Evolutionary conservation across 2,329 filamentous ascomycete species (phyloP), one percentile per base, ranked within the genome.

Genomic region (Pseudonectria foliicola): DNA sequence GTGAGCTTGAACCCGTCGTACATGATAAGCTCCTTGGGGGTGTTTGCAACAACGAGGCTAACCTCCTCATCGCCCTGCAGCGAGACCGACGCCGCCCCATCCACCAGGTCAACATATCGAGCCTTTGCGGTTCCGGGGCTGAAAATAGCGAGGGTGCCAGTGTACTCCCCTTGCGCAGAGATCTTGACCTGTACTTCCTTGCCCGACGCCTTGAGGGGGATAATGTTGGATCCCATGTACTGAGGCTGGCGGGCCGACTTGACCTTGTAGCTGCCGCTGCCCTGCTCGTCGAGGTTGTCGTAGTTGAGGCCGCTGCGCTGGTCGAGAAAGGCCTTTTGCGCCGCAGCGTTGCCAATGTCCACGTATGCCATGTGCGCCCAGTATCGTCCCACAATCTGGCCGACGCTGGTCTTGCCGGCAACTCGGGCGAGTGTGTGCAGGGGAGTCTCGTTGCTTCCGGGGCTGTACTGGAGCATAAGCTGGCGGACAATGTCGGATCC

Each of bases 311-410:
- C 42, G 3, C 42, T 41, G 10, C 59, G 55, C 42, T 65, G 55
- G 21, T 38, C 38, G 3, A 57, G 44, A 52, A 67, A 71, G 27
- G 56, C 38, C 1, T 57, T 45, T 13, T 61, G 57, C 1, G 64
- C 65, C 7, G 58, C 58, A 1, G 55, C 38, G 43, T 72, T 65
- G 10, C 64, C 67, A 23, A 72, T 68, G 28, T 73, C 69, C 10
- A 66, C 66, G 40, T 65, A 70, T 4, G 69, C 69, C 70, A 73
- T 73, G 39, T 62, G 62, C 3, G 69, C 69, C 68, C 68, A 72
- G 53, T 73, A 73, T 12, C 58, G 53, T 3, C 60, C 68, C 7
- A 73, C 62, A 7, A 73, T 55, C 10, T 63, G 58, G 13, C 64
- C 61, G 12, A 59, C 53, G 13, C 49, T 52, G 14, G 54, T 39